Evolutionary conservation across 2,329 filamentous ascomycete genomes (phyloP).

Genomic region (Trichoderma gracile): DNA sequence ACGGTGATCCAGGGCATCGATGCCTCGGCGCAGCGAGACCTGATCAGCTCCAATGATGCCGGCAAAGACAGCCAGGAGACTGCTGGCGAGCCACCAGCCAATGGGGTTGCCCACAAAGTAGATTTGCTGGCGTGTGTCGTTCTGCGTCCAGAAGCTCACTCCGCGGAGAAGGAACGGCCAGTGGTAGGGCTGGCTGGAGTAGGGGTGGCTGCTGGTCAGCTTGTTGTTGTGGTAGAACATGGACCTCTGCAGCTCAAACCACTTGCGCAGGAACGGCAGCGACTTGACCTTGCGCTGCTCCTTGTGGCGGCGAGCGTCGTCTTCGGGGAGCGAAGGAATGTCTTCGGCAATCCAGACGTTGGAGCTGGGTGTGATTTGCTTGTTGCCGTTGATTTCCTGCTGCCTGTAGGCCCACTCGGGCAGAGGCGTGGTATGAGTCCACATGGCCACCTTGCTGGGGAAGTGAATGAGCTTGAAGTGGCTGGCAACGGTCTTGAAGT

Average conservation of each 20-base stretch:
- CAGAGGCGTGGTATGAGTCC: slow-evolving; percentile 93
- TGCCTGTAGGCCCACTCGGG: slow-evolving; percentile 97
- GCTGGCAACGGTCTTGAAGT: slow-evolving; percentile 86
- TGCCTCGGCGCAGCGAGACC: slow-evolving; percentile 84
- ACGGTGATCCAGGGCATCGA: slow-evolving; percentile 93
- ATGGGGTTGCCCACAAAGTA: slow-evolving; percentile 98
- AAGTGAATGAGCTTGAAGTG: slow-evolving; percentile 96
- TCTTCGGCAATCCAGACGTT: slow-evolving; percentile 96
- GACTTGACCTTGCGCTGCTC: slow-evolving; percentile 77
- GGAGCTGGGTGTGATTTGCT: slow-evolving; percentile 84
- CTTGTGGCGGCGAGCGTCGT: slow-evolving; percentile 72
- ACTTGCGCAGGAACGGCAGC: slow-evolving; percentile 88
- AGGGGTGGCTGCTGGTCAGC: slow-evolving; percentile 93
- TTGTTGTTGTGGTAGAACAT: slow-evolving; percentile 99
- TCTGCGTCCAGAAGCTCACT: slow-evolving; percentile 99
- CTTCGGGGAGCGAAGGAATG: slow-evolving; percentile 73
- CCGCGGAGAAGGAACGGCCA: slow-evolving; percentile 97
- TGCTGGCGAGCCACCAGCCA: slow-evolving; percentile 96
- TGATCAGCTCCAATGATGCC: slow-evolving; percentile 93
- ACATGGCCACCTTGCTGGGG: slow-evolving; percentile 97
- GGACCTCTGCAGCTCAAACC: slow-evolving; percentile 91
- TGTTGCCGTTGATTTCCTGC: slow-evolving; percentile 99
- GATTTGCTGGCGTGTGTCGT: slow-evolving; percentile 91
- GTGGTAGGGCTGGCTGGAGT: slow-evolving; percentile 90
- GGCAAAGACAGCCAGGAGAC: slow-evolving; percentile 86